Percentiles rank a stretch among this genome's conserved stretches.
Conservation (phyloP, 1,139 yeast genomes). For the Lodderomyces margitis region DNA sequence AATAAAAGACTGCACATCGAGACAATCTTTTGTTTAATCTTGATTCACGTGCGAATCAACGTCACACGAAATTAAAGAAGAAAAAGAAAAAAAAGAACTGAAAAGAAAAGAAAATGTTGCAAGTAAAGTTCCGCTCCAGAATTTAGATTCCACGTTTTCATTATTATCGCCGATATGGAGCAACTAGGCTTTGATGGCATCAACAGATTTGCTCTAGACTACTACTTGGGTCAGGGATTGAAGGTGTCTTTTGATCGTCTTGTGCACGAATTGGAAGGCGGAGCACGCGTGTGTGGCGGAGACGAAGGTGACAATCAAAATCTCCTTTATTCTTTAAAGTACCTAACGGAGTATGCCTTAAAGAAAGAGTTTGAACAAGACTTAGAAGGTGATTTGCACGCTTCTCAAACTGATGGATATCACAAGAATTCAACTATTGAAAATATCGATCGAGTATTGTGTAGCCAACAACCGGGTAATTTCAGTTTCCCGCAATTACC, state of each 20-base stretch:
- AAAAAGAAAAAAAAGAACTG: background rate
- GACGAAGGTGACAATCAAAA: background rate
- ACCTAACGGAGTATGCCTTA: background rate
- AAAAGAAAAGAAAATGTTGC: background rate
- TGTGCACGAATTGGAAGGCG: background rate
- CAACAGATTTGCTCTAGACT: background rate
- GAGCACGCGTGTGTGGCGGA: background rate
- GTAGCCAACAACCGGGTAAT: background rate
- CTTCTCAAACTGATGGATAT: background rate
- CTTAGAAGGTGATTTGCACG: background rate
- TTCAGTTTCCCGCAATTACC: conserved; percentile 1
- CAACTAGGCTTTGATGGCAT: background rate
- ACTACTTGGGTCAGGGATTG: background rate
- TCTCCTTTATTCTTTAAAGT: background rate
- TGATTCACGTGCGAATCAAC: background rate
- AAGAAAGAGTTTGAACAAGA: background rate
- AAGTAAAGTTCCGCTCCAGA: no score
- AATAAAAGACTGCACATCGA: no score
- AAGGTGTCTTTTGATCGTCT: background rate
- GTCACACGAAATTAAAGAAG: background rate
- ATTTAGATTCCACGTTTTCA: no score
- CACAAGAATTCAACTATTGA: background rate
- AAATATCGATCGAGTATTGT: background rate
- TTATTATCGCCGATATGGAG: background rate
- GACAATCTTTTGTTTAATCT: background rate